Percentiles rank a stretch among this genome's conserved stretches.
These are phyloP conservation scores for Penicillium nucicola DNA, from an alignment of 495 filamentous ascomycete species.

Conservation along the genomic window DNA sequence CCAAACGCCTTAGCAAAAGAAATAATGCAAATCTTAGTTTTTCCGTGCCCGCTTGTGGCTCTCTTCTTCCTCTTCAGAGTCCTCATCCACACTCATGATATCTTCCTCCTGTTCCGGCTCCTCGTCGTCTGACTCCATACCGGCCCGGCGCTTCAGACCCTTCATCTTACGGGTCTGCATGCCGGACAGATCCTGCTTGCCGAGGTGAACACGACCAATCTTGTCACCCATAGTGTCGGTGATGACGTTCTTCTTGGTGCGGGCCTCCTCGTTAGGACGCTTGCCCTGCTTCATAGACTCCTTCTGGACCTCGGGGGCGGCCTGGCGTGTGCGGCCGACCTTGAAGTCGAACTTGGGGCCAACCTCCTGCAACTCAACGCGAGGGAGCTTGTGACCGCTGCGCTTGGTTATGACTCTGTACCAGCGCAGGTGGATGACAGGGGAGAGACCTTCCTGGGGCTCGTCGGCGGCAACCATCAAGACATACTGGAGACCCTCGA, in stretches of 20 bases:
- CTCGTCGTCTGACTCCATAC: constrained; percentile 46
- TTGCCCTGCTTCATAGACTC: constrained; percentile 85
- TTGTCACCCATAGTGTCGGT: constrained; percentile 94
- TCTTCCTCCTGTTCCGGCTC: constrained; percentile 34
- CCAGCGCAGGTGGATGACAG: constrained; percentile 75
- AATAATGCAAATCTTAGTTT: constrained; percentile 31
- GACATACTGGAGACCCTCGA: constrained; percentile 89
- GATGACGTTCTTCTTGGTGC: constrained; percentile 90
- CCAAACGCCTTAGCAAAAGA: constrained; percentile 31
- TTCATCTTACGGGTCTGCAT: constrained; percentile 99
- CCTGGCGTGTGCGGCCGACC: constrained; percentile 73
- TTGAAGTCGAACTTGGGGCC: constrained; percentile 94
- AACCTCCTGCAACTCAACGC: constrained; percentile 92
- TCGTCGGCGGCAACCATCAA: constrained; percentile 79
- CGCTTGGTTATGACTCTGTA: constrained; percentile 82
- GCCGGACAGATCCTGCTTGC: constrained; percentile 81
- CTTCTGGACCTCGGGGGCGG: constrained; percentile 76
- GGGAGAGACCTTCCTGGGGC: constrained; percentile 57
- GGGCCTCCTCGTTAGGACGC: constrained; percentile 51
- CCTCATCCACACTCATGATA: constrained; percentile 45
- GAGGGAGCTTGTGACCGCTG: constrained; percentile 79
- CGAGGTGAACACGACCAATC: constrained; percentile 87
- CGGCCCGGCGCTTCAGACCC: constrained; percentile 79
- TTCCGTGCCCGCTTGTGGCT: constrained; percentile 37
- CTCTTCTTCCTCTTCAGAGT: constrained; percentile 36